These are phyloP conservation scores for Cryptococcus sp. DNA, from an alignment of 1,284 basidiomycete species.

Conservation along the genomic window DNA sequence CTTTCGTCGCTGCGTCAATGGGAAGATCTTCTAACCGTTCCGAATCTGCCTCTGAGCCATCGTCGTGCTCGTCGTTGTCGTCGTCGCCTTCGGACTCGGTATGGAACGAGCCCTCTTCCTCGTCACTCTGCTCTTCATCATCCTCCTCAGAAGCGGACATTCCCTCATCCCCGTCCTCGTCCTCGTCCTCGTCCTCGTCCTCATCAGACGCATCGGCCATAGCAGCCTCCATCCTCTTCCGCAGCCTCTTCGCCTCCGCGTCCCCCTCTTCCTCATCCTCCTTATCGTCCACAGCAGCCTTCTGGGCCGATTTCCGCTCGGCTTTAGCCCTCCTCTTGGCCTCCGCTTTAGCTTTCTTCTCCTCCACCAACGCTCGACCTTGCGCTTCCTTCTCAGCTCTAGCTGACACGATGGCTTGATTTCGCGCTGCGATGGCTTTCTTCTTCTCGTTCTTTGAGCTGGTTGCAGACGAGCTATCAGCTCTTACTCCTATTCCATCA, in stretches of 20 bases:
- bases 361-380: background rate
- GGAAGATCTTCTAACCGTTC: slow-evolving; percentile 31
- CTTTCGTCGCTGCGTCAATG: slow-evolving; percentile 23
- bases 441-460: slow-evolving; percentile 8
- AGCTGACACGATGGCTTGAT: slow-evolving; percentile 23
- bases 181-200: slow-evolving; percentile 21
- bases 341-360: background rate
- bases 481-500: background rate
- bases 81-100: slow-evolving; percentile 24
- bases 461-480: background rate
- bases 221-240: slow-evolving; percentile 29
- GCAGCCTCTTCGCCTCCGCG: slow-evolving; percentile 24
- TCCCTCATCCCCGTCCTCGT: slow-evolving; percentile 15
- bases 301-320: slow-evolving; percentile 6
- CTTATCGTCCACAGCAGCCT: slow-evolving; percentile 13
- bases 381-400: slow-evolving; percentile 7
- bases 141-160: no score
- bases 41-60: slow-evolving; percentile 17
- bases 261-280: slow-evolving; percentile 28
- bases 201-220: slow-evolving; percentile 32
- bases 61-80: slow-evolving; percentile 13
- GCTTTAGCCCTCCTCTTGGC: slow-evolving; percentile 8
- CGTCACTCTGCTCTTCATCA: slow-evolving; percentile 21
- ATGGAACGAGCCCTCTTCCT: slow-evolving; percentile 14
- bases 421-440: slow-evolving; percentile 24